Base-by-base conservation (phyloP, 192 early-diverging fungal species). In the Coemansia guatemalensis region DNA sequence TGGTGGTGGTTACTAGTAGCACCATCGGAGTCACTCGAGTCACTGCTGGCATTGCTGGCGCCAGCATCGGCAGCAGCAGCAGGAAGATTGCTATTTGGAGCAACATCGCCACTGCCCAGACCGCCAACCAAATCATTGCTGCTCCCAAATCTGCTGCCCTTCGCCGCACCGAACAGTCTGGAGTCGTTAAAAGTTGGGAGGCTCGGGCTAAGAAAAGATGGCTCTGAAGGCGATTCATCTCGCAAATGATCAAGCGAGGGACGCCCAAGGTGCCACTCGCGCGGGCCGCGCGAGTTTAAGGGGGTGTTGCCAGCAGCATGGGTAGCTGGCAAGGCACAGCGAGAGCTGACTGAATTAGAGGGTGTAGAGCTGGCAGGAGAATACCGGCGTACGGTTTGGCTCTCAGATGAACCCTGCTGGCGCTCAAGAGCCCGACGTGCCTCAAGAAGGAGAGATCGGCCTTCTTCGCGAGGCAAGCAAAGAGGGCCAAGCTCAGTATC, bases 381-480 rank as follows among this genome's bases (percentile, higher is more conserved):
- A 53, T 69, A 73, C 9, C 71, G 67, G 39, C 66, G 63, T 5
- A 14, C n/a, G 18, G 9, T 27, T 22, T 20, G 50, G n/a, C 17
- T 20, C 23, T 69, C 68, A 2, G 64, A 25, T 1, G 60, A 35
- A 51, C 77, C 77, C 49, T 80, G 71, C 53, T 54, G 30, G 51
- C 75, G 74, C 67, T 81, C 82, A n/a, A 69, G 68, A 1, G 69
- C 64, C 5, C 62, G 57, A 0, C 82, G 71, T 1, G 78, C 82
- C 48, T 84, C 78, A 4, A 71, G 56, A 24, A 84, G 73, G 51
- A 81, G 67, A 8, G 57, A 24, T 11, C 78, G 61, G 39, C 78
- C 82, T 44, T 84, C 82, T 58, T 81, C 81, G 27, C 58, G 62
- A 4, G 71, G 74, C 63, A 84, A 49, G 22, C 64, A 69, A 18